Conservation (phyloP, 2,329 filamentous ascomycete species). For the Monosporascus sp. region DNA sequence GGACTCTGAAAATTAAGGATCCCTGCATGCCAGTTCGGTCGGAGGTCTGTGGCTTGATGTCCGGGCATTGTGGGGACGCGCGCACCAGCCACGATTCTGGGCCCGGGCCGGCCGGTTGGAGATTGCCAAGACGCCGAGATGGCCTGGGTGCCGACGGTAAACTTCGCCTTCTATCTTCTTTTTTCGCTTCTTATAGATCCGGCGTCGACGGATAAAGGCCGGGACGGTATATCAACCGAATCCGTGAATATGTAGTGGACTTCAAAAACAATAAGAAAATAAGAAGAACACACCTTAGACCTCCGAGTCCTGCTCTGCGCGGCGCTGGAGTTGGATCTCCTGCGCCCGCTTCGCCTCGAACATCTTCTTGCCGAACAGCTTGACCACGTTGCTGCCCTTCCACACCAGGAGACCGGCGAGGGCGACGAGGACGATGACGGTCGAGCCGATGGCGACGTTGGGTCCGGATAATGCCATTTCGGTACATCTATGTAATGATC, state of each 20-base stretch:
- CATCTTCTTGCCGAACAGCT: conserved; percentile 20
- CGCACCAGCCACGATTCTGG: neutral
- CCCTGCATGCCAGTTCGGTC: no score
- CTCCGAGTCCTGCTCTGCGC: neutral
- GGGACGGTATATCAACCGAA: no score
- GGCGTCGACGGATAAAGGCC: no score
- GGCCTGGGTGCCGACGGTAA: no score
- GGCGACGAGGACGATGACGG: conserved; percentile 21
- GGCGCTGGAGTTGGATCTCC: conserved; percentile 2
- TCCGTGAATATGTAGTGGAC: no score
- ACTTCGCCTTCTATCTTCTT: neutral
- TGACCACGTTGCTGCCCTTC: conserved; percentile 16
- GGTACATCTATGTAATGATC: neutral
- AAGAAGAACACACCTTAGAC: conserved; percentile 7
- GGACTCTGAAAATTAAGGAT: neutral
- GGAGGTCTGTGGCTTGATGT: neutral
- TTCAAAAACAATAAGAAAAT: neutral
- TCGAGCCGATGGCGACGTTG: conserved; percentile 23
- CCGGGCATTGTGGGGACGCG: neutral
- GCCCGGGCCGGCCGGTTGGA: neutral
- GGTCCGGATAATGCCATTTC: conserved; percentile 5
- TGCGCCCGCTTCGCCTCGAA: conserved; percentile 14
- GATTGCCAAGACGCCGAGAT: neutral
- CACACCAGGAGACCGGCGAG: conserved; percentile 14
- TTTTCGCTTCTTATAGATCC: neutral